Evolutionary conservation across 495 filamentous ascomycete genomes (phyloP).

Genomic region (Parathielavia appendiculata): DNA sequence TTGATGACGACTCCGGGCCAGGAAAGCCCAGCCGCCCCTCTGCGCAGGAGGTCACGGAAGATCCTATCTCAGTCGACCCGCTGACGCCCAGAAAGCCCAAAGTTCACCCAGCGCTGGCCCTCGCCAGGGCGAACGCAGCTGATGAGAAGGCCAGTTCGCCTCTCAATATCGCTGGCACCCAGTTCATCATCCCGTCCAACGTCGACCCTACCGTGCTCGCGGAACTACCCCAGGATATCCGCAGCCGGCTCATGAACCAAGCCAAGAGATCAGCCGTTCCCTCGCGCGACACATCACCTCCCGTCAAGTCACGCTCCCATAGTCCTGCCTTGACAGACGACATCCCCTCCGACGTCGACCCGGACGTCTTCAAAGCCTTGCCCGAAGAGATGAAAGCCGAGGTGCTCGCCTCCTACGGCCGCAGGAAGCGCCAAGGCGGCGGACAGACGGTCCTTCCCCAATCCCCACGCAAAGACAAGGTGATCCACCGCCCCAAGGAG

Average conservation of each 20-base stretch:
- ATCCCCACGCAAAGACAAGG: conserved; percentile 52
- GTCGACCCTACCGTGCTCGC: conserved; percentile 68
- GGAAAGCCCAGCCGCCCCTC: conserved; percentile 12
- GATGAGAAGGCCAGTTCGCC: conserved; percentile 57
- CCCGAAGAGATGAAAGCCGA: conserved; percentile 81
- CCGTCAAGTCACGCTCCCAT: conserved; percentile 29
- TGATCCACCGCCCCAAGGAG: conserved; percentile 46
- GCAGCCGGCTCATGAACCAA: conserved; percentile 58
- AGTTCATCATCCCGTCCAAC: conserved; percentile 81
- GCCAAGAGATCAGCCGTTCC: conserved; percentile 24
- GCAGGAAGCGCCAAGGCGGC: conserved; percentile 10
- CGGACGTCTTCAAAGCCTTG: conserved; percentile 67
- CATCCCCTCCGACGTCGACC: conserved; percentile 57
- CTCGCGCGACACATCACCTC: conserved; percentile 24
- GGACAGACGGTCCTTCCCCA: conserved; percentile 44
- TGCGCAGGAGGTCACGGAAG: conserved; percentile 34
- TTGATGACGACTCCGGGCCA: conserved; percentile 26
- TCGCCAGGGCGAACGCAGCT: conserved; percentile 49
- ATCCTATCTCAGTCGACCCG: conserved; percentile 42
- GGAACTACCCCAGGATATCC: conserved; percentile 74
- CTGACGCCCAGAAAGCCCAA: conserved; percentile 64
- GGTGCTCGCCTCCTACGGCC: conserved; percentile 62
- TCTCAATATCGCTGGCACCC: conserved; percentile 74
- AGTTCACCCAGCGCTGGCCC: conserved; percentile 50
- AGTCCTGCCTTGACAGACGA: conserved; percentile 38